Evolutionary conservation across 306 rosid species (phyloP).

Genomic region (Hylodesmum podocarpum): DNA sequence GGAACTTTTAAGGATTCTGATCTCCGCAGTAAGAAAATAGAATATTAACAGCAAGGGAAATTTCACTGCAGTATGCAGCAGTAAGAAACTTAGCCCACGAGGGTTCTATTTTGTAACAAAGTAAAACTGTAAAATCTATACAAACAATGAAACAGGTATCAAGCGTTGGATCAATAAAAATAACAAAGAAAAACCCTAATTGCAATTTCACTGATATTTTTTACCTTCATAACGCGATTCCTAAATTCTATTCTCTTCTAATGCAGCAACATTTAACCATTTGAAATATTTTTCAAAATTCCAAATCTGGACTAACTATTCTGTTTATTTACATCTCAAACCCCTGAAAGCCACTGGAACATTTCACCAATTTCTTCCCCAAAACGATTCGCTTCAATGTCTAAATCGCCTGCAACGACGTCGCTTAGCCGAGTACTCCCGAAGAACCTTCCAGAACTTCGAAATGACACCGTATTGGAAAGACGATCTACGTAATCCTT

Average conservation of each 20-base stretch:
- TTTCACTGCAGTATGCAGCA: not conserved
- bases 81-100: not conserved
- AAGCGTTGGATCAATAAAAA: not conserved
- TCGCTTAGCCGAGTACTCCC: slow-evolving; percentile 84
- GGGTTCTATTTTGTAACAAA: not conserved
- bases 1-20: not conserved
- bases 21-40: not conserved
- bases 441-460: slow-evolving; percentile 80
- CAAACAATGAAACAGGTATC: not conserved
- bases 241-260: not conserved
- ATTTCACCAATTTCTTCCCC: slow-evolving; percentile 78
- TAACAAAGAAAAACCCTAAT: not conserved
- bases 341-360: slow-evolving; percentile 83
- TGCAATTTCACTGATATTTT: not conserved
- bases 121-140: not conserved
- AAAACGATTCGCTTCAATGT: slow-evolving; percentile 47
- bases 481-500: slow-evolving; percentile 72
- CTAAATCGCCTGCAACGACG: slow-evolving; percentile 40
- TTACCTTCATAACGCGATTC: not conserved
- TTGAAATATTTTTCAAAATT: not conserved
- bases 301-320: not conserved
- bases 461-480: slow-evolving; percentile 53
- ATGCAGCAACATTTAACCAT: not conserved
- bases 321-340: slow-evolving; percentile 48
- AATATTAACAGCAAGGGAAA: not conserved